phyloP scores from a whole-genome alignment of 108 stramenopile species.

The Epithemia pelagica region DNA sequence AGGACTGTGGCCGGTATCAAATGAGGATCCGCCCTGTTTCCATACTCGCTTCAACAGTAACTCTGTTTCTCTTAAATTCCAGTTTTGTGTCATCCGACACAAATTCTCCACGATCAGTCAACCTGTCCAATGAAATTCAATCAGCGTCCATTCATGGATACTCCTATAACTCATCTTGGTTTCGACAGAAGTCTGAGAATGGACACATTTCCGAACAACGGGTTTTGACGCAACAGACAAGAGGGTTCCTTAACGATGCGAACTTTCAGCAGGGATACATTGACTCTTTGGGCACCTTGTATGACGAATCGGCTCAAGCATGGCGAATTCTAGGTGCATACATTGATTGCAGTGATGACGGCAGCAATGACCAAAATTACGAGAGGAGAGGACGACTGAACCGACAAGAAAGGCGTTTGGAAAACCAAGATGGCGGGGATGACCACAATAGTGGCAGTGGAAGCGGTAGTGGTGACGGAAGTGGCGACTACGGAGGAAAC shows the following conservation, averaged over 20 bases:
- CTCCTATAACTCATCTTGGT: too few relatives aligned
- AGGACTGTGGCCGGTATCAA: too few relatives aligned
- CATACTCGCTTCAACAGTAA: too few relatives aligned
- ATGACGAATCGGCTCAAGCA: conserved; percentile 51
- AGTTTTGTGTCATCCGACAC: too few relatives aligned
- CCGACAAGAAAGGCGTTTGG: conserved; percentile 13
- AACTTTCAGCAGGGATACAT: not conserved
- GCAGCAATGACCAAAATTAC: conserved; percentile 9
- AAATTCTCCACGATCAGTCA: too few relatives aligned
- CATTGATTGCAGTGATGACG: conserved; percentile 43
- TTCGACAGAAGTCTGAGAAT: too few relatives aligned
- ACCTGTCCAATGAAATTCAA: too few relatives aligned
- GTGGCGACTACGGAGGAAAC: conserved; percentile 9
- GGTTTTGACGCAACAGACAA: not conserved
- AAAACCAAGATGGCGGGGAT: conserved; percentile 10
- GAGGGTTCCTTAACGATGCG: not conserved
- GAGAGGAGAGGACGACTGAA: conserved; percentile 9
- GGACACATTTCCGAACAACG: too few relatives aligned
- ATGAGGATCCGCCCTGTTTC: too few relatives aligned
- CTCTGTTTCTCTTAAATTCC: too few relatives aligned
- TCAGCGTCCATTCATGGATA: too few relatives aligned
- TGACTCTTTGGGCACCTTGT: conserved; percentile 17
- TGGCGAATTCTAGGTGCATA: conserved; percentile 61
- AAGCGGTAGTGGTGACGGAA: conserved; percentile 8
- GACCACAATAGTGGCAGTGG: conserved; percentile 1